phyloP scores from a whole-genome alignment of 2,329 filamentous ascomycete species.

The Pyrenochaeta sp. region DNA sequence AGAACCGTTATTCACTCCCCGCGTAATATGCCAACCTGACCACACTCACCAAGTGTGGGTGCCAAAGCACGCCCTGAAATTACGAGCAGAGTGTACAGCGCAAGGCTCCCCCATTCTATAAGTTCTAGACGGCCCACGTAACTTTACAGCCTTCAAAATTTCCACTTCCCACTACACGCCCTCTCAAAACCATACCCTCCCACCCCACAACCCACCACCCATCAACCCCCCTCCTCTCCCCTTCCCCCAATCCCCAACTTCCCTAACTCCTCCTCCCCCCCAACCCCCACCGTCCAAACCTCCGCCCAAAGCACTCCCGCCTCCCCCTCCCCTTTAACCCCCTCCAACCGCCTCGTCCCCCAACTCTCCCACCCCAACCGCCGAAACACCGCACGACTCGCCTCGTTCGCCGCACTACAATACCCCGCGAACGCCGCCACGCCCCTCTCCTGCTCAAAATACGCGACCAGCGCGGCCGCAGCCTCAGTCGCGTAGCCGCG shows the following conservation, averaged over 20 bases:
- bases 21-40: too few relatives aligned
- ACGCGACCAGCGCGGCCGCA: conserved; percentile 13
- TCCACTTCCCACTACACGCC: conserved; percentile 19
- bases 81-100: too few relatives aligned
- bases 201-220: conserved; percentile 9
- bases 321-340: conserved; percentile 11
- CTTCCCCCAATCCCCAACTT: conserved; percentile 28
- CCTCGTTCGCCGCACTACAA: conserved; percentile 22
- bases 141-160: background rate
- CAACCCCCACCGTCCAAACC: conserved; percentile 21
- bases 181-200: background rate
- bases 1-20: too few relatives aligned
- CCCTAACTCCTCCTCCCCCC: conserved; percentile 22
- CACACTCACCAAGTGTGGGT: too few relatives aligned
- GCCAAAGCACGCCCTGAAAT: too few relatives aligned
- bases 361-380: conserved; percentile 24
- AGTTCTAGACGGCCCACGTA: conserved; percentile 7
- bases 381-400: conserved; percentile 23
- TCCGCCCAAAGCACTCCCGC: conserved; percentile 19
- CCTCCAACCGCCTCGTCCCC: conserved; percentile 17
- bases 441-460: conserved; percentile 14
- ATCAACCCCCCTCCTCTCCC: conserved; percentile 14
- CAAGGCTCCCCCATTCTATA: background rate
- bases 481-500: conserved; percentile 33
- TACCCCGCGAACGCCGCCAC: conserved; percentile 19